Conservation (phyloP, 1,139 yeast genomes). For the Kodamaea ohmeri region DNA sequence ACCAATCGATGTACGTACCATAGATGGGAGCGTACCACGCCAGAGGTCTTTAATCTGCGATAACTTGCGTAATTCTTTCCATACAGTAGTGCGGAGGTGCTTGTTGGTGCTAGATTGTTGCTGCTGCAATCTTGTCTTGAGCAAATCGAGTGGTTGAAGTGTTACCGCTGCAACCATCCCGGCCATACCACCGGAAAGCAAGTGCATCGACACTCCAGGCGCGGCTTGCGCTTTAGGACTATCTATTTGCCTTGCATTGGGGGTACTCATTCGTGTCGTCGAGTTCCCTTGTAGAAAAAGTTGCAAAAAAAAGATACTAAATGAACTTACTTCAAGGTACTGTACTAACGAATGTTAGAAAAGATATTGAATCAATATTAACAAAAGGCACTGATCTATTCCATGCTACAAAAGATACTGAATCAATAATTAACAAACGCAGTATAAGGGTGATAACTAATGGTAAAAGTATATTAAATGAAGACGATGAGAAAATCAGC, state of each 20-base stretch:
- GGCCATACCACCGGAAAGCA: constrained; percentile 81
- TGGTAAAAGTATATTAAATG: too few species aligned
- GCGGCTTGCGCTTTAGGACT: not conserved
- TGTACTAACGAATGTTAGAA: too few species aligned
- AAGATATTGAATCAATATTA: too few species aligned
- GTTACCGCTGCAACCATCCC: constrained; percentile 81
- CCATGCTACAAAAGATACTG: too few species aligned
- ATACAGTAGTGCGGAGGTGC: constrained; percentile 36
- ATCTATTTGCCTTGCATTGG: not conserved
- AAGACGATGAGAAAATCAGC: too few species aligned
- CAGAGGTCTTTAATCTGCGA: constrained; percentile 59
- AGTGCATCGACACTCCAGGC: constrained; percentile 37
- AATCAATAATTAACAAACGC: too few species aligned
- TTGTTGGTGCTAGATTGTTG: constrained; percentile 34
- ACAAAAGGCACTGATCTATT: too few species aligned
- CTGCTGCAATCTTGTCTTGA: constrained; percentile 90
- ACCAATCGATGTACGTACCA: constrained; percentile 85
- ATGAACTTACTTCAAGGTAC: too few species aligned
- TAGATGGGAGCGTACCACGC: constrained; percentile 94
- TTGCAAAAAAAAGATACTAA: not conserved
- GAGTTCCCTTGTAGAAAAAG: not conserved
- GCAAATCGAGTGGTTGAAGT: constrained; percentile 85
- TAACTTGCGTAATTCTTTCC: constrained; percentile 46
- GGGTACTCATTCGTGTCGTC: constrained; percentile 1
- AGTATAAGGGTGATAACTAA: too few species aligned